Conservation (phyloP, 805 yeast genomes). For the Lipomyces oligophaga region DNA sequence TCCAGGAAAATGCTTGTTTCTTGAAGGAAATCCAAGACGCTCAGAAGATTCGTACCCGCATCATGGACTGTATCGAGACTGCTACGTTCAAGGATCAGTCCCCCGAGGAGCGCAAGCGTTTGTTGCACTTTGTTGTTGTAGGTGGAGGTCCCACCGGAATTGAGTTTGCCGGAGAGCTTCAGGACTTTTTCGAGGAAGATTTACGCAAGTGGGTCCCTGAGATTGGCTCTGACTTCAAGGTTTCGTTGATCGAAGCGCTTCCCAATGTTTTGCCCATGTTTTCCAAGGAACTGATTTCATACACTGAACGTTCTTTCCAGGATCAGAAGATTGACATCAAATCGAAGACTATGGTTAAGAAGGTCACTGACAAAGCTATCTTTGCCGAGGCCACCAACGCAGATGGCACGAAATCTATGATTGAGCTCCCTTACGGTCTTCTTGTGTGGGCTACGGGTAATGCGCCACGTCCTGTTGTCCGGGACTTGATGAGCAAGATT, state of each 20-base stretch:
- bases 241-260: constrained; percentile 83
- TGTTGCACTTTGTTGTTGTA: constrained; percentile 83
- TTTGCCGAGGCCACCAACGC: constrained; percentile 63
- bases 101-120: constrained; percentile 76
- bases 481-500: constrained; percentile 61
- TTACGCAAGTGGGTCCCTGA: constrained; percentile 84
- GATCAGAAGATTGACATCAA: constrained; percentile 65
- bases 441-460: constrained; percentile 98
- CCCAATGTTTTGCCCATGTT: constrained; percentile 71
- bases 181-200: constrained; percentile 91
- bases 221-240: constrained; percentile 74
- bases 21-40: constrained; percentile 89
- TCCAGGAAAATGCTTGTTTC: constrained; percentile 76
- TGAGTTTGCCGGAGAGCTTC: constrained; percentile 93
- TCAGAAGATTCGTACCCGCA: constrained; percentile 70
- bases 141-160: constrained; percentile 99
- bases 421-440: constrained; percentile 81
- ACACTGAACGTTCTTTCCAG: constrained; percentile 74
- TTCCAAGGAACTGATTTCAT: constrained; percentile 47
- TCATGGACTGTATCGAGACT: constrained; percentile 85
- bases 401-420: constrained; percentile 59
- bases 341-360: constrained; percentile 84
- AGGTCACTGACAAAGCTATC: constrained; percentile 68
- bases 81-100: constrained; percentile 75
- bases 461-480: constrained; percentile 74